These are phyloP conservation scores for Auriscalpium orientale DNA, from an alignment of 768 basidiomycete species.

Conservation along the genomic window DNA sequence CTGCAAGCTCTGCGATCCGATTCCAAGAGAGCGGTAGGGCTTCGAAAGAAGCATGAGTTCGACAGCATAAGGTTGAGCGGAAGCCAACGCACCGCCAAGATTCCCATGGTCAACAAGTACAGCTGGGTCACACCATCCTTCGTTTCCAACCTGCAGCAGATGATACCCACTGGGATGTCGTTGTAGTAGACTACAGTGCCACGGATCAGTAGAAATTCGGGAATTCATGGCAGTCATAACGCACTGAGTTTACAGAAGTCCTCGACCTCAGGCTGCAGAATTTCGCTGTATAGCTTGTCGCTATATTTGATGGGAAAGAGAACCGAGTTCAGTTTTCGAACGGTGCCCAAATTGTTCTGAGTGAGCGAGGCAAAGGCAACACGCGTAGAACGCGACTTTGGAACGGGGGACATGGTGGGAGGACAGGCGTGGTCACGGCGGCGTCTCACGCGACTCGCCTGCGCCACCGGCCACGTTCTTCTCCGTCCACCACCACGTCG, in stretches of 20 bases:
- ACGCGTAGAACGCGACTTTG: conserved; percentile 29
- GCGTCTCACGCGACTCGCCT: too few species aligned
- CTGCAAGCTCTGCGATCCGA: conserved; percentile 69
- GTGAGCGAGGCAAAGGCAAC: conserved; percentile 70
- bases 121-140: conserved; percentile 48
- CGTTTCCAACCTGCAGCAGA: conserved; percentile 78
- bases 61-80: not conserved
- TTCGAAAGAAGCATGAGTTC: conserved; percentile 21
- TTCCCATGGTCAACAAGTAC: conserved; percentile 90
- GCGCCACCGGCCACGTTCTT: too few species aligned
- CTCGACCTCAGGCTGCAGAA: conserved; percentile 69
- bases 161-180: conserved; percentile 84
- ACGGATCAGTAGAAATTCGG: not conserved
- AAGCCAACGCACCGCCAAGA: conserved; percentile 62
- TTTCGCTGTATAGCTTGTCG: conserved; percentile 80
- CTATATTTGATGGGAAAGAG: conserved; percentile 87
- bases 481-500: too few species aligned
- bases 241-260: conserved; percentile 83
- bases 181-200: conserved; percentile 75
- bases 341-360: conserved; percentile 70
- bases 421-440: conserved; percentile 15
- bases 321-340: conserved; percentile 65
- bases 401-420: conserved; percentile 23
- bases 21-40: conserved; percentile 78
- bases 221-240: conserved; percentile 24